These are phyloP conservation scores for Ogataea nakhonphanomensis DNA, from an alignment of 805 yeast species.

Conservation along the genomic window DNA sequence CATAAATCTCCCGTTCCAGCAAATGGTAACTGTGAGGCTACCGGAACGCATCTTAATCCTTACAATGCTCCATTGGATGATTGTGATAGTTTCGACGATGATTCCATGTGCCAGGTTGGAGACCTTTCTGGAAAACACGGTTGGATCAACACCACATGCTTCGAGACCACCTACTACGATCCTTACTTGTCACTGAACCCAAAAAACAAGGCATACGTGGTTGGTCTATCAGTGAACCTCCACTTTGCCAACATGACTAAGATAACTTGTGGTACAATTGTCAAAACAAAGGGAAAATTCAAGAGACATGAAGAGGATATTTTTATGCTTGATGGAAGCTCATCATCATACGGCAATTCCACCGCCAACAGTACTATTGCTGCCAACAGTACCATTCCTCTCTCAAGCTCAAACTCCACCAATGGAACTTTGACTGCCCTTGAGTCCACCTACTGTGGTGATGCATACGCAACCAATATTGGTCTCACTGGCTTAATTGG, in stretches of 20 bases:
- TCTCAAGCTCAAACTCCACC: constrained; percentile 8
- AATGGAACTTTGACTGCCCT: constrained; percentile 17
- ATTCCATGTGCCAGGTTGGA: constrained; percentile 64
- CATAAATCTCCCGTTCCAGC: constrained; percentile 56
- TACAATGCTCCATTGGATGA: constrained; percentile 47
- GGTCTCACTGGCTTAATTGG: constrained; percentile 20
- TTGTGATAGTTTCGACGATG: constrained; percentile 49
- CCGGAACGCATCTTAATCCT: constrained; percentile 63
- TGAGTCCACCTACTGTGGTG: constrained; percentile 23
- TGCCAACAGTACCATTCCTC: constrained; percentile 2
- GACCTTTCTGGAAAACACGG: constrained; percentile 81
- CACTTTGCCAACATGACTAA: constrained; percentile 53
- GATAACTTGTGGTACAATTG: constrained; percentile 63
- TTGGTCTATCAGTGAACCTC: constrained; percentile 54
- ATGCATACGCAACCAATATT: constrained; percentile 16
- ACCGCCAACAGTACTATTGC: constrained; percentile 8
- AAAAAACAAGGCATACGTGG: constrained; percentile 52
- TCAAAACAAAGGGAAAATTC: constrained; percentile 29
- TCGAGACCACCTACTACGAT: constrained; percentile 59
- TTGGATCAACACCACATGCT: constrained; percentile 64
- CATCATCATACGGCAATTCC: constrained; percentile 5
- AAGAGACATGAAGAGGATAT: constrained; percentile 23
- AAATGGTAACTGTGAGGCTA: constrained; percentile 49
- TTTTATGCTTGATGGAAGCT: constrained; percentile 12
- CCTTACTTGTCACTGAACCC: constrained; percentile 63